Conservation (phyloP, 495 filamentous ascomycete species). For the Penicillium silybi region DNA sequence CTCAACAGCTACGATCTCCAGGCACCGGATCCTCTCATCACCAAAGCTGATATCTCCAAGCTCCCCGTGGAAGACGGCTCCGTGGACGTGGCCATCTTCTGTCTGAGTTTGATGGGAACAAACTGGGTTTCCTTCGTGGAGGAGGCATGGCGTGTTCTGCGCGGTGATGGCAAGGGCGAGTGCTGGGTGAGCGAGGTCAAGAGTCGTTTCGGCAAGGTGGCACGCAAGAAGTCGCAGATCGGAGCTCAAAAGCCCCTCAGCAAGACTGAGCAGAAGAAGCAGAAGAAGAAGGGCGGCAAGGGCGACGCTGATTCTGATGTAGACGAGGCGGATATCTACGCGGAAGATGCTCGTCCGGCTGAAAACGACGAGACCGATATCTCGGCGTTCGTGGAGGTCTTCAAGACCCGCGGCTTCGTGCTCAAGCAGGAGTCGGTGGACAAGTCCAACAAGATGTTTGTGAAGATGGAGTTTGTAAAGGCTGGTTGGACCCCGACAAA, state of each 20-base stretch:
- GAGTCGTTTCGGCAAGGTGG: constrained; percentile 71
- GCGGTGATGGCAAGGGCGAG: constrained; percentile 78
- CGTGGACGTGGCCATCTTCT: constrained; percentile 87
- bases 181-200: constrained; percentile 97
- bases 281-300: constrained; percentile 32
- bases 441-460: constrained; percentile 95
- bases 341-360: constrained; percentile 43
- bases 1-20: constrained; percentile 66
- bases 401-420: constrained; percentile 72
- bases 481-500: constrained; percentile 55
- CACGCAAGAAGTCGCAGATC: constrained; percentile 50
- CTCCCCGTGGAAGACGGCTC: constrained; percentile 67
- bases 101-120: constrained; percentile 95
- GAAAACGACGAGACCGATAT: constrained; percentile 71
- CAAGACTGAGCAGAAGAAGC: constrained; percentile 51
- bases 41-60: constrained; percentile 80
- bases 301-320: constrained; percentile 37
- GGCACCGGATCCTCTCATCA: constrained; percentile 64
- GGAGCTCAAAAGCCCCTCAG: constrained; percentile 62
- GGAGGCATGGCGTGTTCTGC: constrained; percentile 84
- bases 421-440: constrained; percentile 64
- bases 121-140: constrained; percentile 96
- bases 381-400: constrained; percentile 79
- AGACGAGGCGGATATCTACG: constrained; percentile 44
- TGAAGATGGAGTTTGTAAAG: constrained; percentile 91